Evolutionary conservation across 495 filamentous ascomycete species (phyloP).

Genomic region (Hyphodiscus hymeniophilus): DNA sequence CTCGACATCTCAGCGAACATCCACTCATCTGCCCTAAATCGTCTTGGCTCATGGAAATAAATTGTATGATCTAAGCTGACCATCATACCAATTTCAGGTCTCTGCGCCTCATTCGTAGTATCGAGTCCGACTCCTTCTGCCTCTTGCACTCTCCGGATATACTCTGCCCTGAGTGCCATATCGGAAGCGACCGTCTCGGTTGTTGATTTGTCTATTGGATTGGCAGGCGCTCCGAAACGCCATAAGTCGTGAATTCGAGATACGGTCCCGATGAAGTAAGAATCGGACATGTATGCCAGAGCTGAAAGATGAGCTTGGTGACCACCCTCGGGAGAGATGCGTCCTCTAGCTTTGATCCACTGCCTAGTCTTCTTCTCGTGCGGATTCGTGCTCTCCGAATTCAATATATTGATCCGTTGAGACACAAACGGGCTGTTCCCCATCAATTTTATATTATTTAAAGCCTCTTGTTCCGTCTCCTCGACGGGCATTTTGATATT

Average conservation of each 20-base stretch:
- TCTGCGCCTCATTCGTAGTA: slow-evolving; percentile 19
- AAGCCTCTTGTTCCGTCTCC: slow-evolving; percentile 12
- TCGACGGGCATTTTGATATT: slow-evolving; percentile 30
- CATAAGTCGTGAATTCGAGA: slow-evolving; percentile 65
- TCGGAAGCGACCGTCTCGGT: slow-evolving; percentile 24
- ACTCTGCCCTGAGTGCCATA: slow-evolving; percentile 32
- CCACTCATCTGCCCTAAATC: slow-evolving; percentile 87
- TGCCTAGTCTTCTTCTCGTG: slow-evolving; percentile 64
- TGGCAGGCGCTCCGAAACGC: slow-evolving; percentile 41
- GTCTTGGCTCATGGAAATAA: slow-evolving; percentile 81
- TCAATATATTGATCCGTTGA: slow-evolving; percentile 42
- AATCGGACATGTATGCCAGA: slow-evolving; percentile 87
- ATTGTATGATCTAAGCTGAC: slow-evolving; percentile 90
- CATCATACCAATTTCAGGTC: slow-evolving; percentile 80
- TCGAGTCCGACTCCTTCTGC: slow-evolving; percentile 27
- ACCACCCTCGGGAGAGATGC: slow-evolving; percentile 64
- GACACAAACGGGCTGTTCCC: slow-evolving; percentile 48
- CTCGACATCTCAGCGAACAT: slow-evolving; percentile 86
- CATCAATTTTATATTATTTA: neutral
- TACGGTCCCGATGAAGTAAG: slow-evolving; percentile 87
- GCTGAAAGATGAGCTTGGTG: slow-evolving; percentile 73
- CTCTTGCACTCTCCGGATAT: slow-evolving; percentile 29
- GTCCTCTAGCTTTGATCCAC: slow-evolving; percentile 71
- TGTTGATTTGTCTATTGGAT: slow-evolving; percentile 24
- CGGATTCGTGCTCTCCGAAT: slow-evolving; percentile 35